Base-by-base conservation (phyloP, 1,139 yeast genomes). In the Scheffersomyces segobiensis region DNA sequence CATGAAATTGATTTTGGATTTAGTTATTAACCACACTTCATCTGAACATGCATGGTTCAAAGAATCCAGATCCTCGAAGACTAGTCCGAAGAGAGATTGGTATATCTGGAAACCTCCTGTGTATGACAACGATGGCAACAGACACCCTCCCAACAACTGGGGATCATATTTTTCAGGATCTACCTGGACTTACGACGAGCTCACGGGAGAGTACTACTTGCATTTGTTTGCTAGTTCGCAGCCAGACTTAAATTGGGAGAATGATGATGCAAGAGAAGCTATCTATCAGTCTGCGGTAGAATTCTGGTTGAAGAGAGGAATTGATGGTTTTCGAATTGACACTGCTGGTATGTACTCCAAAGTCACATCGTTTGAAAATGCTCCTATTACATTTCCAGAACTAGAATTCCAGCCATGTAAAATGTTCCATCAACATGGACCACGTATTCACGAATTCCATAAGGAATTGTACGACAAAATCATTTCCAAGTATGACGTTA, bases 231-330 rank as follows among this genome's bases (percentile, higher is more conserved):
- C 71, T 48, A 61, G 62, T 53, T 52, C 67, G n/a, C 72, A 69
- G 58, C 72, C 72, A 5, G 72, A 69, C 52, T 67, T 69, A 56
- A 69, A 69, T 63, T 69, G 72, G 72, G 72, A 69, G 55, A 66
- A 65, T 57, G 68, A 62, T 55, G 71, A 67, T 55, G 62, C 68
- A 50, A 61, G 72, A 63, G 55, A 67, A 19, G 72, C 69, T 54
- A 67, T 69, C 55, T 67, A 69, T 63, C 57, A 65, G 54, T 60
- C 65, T 10, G 70, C 71, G 1, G 61, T 68, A 62, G 60, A 59
- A 5, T 69, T 64, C 64, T 69, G 72, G 72, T 67, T 60, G 60
- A 69, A 69, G 39, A 66, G 61, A 59, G 72, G 72, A 8, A 61
- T 68, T 19, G 72, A 69, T 56, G 72, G 72, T 4, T 69, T 69